phyloP scores from a whole-genome alignment of 1,284 basidiomycete genomes.

The Gomphus bonarii region DNA sequence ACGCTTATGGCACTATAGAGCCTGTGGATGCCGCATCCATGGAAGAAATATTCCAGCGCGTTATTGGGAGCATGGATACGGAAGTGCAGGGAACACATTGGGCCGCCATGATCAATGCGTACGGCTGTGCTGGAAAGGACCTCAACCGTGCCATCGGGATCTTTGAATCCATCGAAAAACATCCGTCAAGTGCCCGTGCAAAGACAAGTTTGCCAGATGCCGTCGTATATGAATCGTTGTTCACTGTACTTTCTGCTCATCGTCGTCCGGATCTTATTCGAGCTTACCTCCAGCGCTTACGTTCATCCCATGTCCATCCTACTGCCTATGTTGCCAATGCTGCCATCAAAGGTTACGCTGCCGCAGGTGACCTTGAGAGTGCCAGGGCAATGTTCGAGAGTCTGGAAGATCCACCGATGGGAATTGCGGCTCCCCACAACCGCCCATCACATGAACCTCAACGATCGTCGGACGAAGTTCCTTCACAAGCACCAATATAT shows the following conservation, averaged over 20 bases:
- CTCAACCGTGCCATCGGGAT: conserved; percentile 66
- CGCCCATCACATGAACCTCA: conserved; percentile 46
- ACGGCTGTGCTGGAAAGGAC: conserved; percentile 76
- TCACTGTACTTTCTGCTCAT: conserved; percentile 80
- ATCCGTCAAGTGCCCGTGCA: conserved; percentile 31
- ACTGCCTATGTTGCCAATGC: conserved; percentile 96
- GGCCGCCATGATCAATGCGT: conserved; percentile 86
- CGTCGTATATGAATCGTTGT: conserved; percentile 83
- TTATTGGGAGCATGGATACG: conserved; percentile 44
- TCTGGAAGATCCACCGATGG: conserved; percentile 79
- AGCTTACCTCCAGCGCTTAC: conserved; percentile 57
- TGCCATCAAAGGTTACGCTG: conserved; percentile 83
- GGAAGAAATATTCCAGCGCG: conserved; percentile 60
- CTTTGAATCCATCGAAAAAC: conserved; percentile 67
- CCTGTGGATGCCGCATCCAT: conserved; percentile 73
- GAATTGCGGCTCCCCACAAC: conserved; percentile 85
- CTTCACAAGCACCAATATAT: conserved; percentile 57
- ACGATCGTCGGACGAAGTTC: conserved; percentile 19
- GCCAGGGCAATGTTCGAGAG: conserved; percentile 76
- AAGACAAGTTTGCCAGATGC: conserved; percentile 55
- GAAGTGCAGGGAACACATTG: conserved; percentile 80
- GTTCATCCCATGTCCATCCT: conserved; percentile 60
- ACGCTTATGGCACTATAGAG: conserved; percentile 82
- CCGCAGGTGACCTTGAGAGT: conserved; percentile 56
- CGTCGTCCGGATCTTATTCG: conserved; percentile 76